Evolutionary conservation across 345 rosid genomes (phyloP).

Genomic region (Nasturtium officinale): DNA sequence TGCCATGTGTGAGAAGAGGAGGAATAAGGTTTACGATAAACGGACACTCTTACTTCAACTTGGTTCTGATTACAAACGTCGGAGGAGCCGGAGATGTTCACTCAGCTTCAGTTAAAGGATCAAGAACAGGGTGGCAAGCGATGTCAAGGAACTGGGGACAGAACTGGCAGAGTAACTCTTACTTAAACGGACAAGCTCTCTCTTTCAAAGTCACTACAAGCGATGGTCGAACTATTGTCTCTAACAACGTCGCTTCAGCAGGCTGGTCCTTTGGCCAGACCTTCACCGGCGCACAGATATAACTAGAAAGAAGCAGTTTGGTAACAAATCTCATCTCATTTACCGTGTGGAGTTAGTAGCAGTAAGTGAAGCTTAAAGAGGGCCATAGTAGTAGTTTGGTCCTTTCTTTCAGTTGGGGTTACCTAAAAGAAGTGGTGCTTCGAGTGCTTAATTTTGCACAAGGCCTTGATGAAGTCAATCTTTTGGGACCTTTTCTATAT

Average conservation of each 20-base stretch:
- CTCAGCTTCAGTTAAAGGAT: constrained; percentile 62
- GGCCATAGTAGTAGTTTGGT: constrained; percentile 32
- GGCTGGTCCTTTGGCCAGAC: constrained; percentile 88
- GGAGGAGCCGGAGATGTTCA: constrained; percentile 86
- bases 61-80: constrained; percentile 72
- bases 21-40: constrained; percentile 78
- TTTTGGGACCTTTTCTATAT: constrained; percentile 13
- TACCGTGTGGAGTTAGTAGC: constrained; percentile 9
- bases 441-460: constrained; percentile 39
- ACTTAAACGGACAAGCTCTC: constrained; percentile 70
- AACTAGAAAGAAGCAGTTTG: constrained; percentile 19
- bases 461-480: constrained; percentile 39
- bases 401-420: constrained; percentile 24
- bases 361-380: constrained; percentile 16
- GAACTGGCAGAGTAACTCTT: constrained; percentile 77
- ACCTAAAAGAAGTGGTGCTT: constrained; percentile 32
- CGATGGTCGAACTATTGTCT: constrained; percentile 59
- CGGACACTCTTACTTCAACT: constrained; percentile 83
- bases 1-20: constrained; percentile 67
- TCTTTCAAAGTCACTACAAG: constrained; percentile 80
- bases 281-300: constrained; percentile 60
- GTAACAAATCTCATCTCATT: not conserved
- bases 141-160: constrained; percentile 92
- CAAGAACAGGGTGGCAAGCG: constrained; percentile 72
- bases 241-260: constrained; percentile 64